Percentiles rank a stretch among this genome's conserved stretches.
Conservation (phyloP, 1,284 basidiomycete genomes). For the Uromyces viciae-fabae region DNA sequence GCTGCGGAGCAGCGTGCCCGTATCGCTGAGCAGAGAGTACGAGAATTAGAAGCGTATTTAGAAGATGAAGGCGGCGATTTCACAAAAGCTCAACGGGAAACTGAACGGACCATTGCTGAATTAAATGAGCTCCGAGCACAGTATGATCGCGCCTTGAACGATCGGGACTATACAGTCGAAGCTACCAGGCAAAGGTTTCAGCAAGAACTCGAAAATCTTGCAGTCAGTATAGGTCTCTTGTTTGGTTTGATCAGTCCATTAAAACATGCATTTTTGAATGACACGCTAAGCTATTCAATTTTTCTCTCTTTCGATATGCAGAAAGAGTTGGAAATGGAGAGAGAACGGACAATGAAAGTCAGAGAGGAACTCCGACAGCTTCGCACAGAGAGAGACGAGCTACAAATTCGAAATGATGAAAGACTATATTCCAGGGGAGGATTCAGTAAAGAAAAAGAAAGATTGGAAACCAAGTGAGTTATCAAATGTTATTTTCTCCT, state of each 20-base stretch:
- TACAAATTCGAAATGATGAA: slow-evolving; percentile 70
- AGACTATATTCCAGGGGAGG: slow-evolving; percentile 71
- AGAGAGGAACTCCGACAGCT: slow-evolving; percentile 70
- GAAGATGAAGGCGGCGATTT: slow-evolving; percentile 67
- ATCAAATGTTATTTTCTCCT: slow-evolving; percentile 69
- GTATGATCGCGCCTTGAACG: slow-evolving; percentile 51
- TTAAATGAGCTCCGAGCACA: slow-evolving; percentile 64
- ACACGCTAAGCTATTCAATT: background rate
- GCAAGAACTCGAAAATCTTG: slow-evolving; percentile 63
- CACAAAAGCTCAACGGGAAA: slow-evolving; percentile 69
- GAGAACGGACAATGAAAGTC: slow-evolving; percentile 40
- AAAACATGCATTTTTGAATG: background rate
- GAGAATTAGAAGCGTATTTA: slow-evolving; percentile 65
- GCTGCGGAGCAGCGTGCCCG: slow-evolving; percentile 61
- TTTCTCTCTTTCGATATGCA: slow-evolving; percentile 34
- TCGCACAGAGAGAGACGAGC: slow-evolving; percentile 70
- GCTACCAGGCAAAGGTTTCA: slow-evolving; percentile 65
- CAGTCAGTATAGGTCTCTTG: slow-evolving; percentile 58
- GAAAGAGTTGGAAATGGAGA: slow-evolving; percentile 48
- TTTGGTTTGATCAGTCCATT: slow-evolving; percentile 64
- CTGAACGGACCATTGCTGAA: slow-evolving; percentile 71
- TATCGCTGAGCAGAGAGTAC: slow-evolving; percentile 61
- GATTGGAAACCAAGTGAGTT: slow-evolving; percentile 67
- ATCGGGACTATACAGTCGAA: slow-evolving; percentile 70
- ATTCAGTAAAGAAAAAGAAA: slow-evolving; percentile 81